Evolutionary conservation across 2,329 filamentous ascomycete species (phyloP), one percentile per base, ranked within the genome.

Genomic region (Zymoseptoria tritici): DNA sequence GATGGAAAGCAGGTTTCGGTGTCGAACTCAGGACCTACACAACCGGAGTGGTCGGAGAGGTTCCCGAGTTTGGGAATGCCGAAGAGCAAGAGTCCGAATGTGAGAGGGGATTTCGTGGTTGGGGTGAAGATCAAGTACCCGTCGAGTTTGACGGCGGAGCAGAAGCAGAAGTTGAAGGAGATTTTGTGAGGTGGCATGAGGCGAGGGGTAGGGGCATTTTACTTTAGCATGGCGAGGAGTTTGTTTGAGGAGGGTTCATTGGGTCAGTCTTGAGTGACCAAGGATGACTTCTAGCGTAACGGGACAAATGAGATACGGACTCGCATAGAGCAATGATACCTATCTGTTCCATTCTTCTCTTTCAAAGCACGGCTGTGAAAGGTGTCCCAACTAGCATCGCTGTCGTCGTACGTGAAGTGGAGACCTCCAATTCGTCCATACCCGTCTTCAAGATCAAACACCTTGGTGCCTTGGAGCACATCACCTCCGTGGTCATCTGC

Each of bases 101-200:
- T 91, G 68, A 84, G 93, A 59, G 94, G 94, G 22, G 91, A 96
- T 72, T 90, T 99, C 66, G 78, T 97, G 60, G 83, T 99, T 61
- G 89, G 86, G 61, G 92, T 96, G 70, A 94, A 94, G 71, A 92
- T 99, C 74, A 92, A 90, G 72, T 97, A 96, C 79, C 94, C 94
- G 0, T 86, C 85, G 2, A 86, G 77, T 49, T 76, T 99, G 75
- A 93, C 90, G 3, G 59, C 82, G 7, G 78, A 82, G 4, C 93
- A 97, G 78, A 97, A 96, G 80, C 79, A 85, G 64, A 82, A 88
- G 72, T 76, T 99, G 65, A 89, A 83, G 76, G 87, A 92, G 69
- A 89, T 96, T 68, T 78, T 99, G 59, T 83, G 75, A 70, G 61
- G 13, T 20, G n/a, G 49, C 9, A n/a, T 4, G 49, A 7, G 49